Percentiles rank a stretch among this genome's conserved stretches.
These are phyloP conservation scores for Atkinsonella texensis DNA, from an alignment of 2,329 filamentous ascomycete genomes.

Conservation along the genomic window DNA sequence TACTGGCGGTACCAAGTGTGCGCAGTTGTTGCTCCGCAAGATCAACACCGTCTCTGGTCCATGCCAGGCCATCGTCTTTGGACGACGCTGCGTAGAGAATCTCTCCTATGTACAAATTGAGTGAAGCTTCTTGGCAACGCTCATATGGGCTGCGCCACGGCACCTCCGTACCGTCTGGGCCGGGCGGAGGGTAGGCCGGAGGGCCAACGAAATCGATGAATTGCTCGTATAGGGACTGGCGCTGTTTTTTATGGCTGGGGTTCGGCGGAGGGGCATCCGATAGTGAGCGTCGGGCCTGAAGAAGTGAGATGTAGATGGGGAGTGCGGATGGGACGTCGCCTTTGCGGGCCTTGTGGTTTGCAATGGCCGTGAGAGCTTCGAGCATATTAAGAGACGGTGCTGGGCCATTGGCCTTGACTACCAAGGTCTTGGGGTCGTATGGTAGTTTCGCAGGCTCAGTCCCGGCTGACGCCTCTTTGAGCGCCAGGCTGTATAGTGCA, in stretches of 20 bases:
- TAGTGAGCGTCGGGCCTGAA: constrained; percentile 61
- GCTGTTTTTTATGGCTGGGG: constrained; percentile 5
- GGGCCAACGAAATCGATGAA: constrained; percentile 21
- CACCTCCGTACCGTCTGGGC: constrained; percentile 55
- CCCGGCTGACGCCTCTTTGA: constrained; percentile 58
- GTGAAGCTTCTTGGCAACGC: constrained; percentile 70
- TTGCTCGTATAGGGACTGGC: constrained; percentile 10
- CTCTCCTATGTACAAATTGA: constrained; percentile 88
- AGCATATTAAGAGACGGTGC: constrained; percentile 63
- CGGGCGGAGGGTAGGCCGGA: constrained; percentile 58
- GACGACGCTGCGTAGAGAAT: constrained; percentile 62
- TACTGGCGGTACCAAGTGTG: constrained; percentile 19
- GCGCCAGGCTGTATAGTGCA: constrained; percentile 62
- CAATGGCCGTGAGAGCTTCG: constrained; percentile 62
- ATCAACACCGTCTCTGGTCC: constrained; percentile 83
- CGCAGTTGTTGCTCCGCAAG: constrained; percentile 59
- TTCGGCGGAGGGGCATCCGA: constrained; percentile 23
- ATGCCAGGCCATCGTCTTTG: constrained; percentile 63
- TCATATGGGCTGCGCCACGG: constrained; percentile 53
- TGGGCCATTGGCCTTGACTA: constrained; percentile 48
- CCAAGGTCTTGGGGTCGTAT: constrained; percentile 49
- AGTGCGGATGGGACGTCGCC: constrained; percentile 58
- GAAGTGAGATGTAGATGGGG: constrained; percentile 73
- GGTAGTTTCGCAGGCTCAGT: constrained; percentile 26
- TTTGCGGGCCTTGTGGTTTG: constrained; percentile 61